phyloP scores from a whole-genome alignment of 495 filamentous ascomycete species.

The Cercophora samala region DNA sequence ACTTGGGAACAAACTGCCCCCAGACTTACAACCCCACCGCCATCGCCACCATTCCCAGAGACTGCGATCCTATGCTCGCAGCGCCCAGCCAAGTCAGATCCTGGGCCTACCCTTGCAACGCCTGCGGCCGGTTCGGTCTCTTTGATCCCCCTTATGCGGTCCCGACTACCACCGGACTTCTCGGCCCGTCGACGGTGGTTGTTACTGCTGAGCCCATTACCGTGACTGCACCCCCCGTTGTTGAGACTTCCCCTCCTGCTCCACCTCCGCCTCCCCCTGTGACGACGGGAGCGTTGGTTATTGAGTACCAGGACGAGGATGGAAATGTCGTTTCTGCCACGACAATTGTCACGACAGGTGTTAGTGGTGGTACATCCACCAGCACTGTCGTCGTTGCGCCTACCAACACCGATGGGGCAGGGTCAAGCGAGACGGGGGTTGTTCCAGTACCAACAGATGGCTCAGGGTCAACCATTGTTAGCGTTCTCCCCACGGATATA shows the following conservation, averaged over 20 bases:
- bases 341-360: not conserved
- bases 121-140: slow-evolving; percentile 32
- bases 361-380: not conserved
- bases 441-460: not conserved
- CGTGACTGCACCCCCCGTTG: not conserved
- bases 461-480: not conserved
- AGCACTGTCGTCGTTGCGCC: not conserved
- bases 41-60: slow-evolving; percentile 28
- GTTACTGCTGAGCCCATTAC: not conserved
- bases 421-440: not conserved
- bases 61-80: slow-evolving; percentile 32
- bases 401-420: not conserved
- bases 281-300: not conserved
- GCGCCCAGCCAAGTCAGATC: slow-evolving; percentile 26
- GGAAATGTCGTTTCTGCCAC: not conserved
- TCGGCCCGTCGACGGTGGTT: slow-evolving; percentile 3
- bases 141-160: slow-evolving; percentile 37
- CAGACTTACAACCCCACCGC: slow-evolving; percentile 21
- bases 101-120: slow-evolving; percentile 34
- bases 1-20: slow-evolving; percentile 35
- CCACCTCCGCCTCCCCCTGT: not conserved
- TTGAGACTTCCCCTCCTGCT: not conserved
- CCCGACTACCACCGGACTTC: slow-evolving; percentile 25
- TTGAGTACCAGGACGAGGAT: not conserved
- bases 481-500: not conserved